Base-by-base conservation (phyloP, 164 flowering plant species). In the Vitis rupestris region DNA sequence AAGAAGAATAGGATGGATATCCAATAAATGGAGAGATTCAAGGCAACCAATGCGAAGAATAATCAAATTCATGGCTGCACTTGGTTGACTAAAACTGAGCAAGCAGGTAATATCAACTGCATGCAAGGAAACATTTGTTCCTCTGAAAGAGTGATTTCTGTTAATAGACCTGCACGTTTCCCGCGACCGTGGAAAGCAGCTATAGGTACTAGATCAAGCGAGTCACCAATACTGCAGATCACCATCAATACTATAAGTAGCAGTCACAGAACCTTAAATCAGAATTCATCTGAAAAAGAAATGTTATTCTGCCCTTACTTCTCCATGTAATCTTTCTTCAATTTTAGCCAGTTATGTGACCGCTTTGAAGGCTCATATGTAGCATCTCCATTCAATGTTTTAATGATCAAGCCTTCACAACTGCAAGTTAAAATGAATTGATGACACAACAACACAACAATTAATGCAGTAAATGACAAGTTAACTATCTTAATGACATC, bases 111-210 rank as follows among this genome's bases (percentile, higher is more conserved):
- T 59, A n/a, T n/a, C 23, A n/a, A 53, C 14, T 5, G 31, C 3
- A 66, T 16, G 50, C 5, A 58, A 49, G 44, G 44, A 37, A 37
- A 37, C 4, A 37, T 37, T 37, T 37, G 27, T 37, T 6, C 44
- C 44, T 3, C 44, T 10, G 14, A 44, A 10, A 53, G 44, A 37
- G 7, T 37, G 0, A 4, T 37, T 3, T 37, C 44, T 37, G 44
- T 6, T 37, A 37, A 37, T 6, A 37, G 44, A 93, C 99, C 98
- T 83, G 97, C 87, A 59, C 99, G 97, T 80, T 93, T 96, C 44
- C 99, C 99, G 64, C 95, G 89, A 51, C 99, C 99, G 82, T 92
- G 94, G 73, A 91, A 91, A 74, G 97, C 99, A 72, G 87, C 99
- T 76, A 96, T 93, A 10, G 98, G 98, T 47, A 93, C 99, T 70